Evolutionary conservation across 2,329 filamentous ascomycete species (phyloP).

Genomic region (Dothideomycetidae sp.): DNA sequence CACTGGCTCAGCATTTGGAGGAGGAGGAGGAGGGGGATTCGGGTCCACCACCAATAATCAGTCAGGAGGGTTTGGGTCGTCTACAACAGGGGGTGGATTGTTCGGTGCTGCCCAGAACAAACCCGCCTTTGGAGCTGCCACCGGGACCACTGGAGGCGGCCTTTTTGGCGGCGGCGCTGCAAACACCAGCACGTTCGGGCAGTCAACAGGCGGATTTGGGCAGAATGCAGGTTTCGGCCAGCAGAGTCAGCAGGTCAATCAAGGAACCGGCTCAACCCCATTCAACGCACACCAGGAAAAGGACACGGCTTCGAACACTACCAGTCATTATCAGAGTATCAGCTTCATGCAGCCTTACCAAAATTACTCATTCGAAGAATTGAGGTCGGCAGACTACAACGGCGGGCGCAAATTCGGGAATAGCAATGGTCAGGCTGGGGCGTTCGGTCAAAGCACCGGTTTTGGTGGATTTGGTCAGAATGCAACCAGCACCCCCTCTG

Average conservation of each 20-base stretch:
- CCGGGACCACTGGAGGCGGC: conserved; percentile 24
- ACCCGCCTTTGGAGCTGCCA: conserved; percentile 40
- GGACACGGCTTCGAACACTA: conserved; percentile 46
- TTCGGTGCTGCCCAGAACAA: conserved; percentile 25
- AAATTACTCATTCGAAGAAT: conserved; percentile 71
- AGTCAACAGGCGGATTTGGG: conserved; percentile 25
- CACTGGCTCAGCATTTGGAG: conserved; percentile 12
- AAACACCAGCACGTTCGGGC: conserved; percentile 31
- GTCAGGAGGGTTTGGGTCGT: conserved; percentile 12
- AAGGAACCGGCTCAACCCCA: conserved; percentile 51
- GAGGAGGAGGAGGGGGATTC: conserved; percentile 17
- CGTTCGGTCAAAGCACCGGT: conserved; percentile 56
- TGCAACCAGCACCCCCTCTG: conserved; percentile 23
- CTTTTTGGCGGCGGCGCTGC: conserved; percentile 27
- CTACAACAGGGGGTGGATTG: conserved; percentile 15
- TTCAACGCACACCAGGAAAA: conserved; percentile 62
- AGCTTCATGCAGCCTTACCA: conserved; percentile 66
- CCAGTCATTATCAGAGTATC: conserved; percentile 62
- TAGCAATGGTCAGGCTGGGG: conserved; percentile 62
- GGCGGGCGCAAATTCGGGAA: conserved; percentile 77
- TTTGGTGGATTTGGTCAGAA: conserved; percentile 37
- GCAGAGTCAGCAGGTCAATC: conserved; percentile 36
- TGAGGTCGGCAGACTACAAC: conserved; percentile 64
- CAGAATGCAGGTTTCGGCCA: conserved; percentile 28
- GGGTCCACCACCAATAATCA: conserved; percentile 14